Evolutionary conservation across 2,329 filamentous ascomycete species (phyloP).

Genomic region (Pseudopithomyces maydicus): DNA sequence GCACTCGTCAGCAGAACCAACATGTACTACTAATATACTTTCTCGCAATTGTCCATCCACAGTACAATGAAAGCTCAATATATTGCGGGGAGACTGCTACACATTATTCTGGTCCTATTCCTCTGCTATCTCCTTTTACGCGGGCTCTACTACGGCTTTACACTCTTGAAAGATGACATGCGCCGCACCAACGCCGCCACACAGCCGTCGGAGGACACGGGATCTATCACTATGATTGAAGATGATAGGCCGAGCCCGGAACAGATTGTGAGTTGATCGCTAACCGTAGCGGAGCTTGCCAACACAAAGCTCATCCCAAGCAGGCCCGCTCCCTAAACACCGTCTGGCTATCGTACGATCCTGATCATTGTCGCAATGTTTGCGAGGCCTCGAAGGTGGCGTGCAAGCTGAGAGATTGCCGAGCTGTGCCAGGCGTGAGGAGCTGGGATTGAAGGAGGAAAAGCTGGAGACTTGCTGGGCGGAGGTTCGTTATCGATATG

Average conservation of each 20-base stretch:
- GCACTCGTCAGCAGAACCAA: neutral
- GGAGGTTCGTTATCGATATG: conserved; percentile 6
- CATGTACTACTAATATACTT: neutral
- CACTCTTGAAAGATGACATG: neutral
- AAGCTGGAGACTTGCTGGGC: neutral
- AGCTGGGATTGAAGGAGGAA: conserved; percentile 7
- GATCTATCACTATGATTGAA: too few species aligned
- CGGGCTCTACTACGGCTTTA: neutral
- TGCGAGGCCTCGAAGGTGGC: conserved; percentile 8
- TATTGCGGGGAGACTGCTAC: neutral
- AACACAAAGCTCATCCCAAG: neutral
- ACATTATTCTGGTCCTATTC: neutral
- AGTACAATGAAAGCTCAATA: neutral
- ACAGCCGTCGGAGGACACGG: neutral
- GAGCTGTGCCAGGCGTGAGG: conserved; percentile 6
- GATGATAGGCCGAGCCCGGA: neutral
- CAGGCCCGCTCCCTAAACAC: conserved; percentile 14
- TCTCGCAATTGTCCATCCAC: too few species aligned
- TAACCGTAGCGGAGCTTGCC: too few species aligned
- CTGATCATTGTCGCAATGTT: conserved; percentile 12
- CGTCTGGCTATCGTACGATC: conserved; percentile 10
- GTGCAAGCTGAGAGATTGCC: conserved; percentile 7
- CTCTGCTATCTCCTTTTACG: conserved; percentile 1
- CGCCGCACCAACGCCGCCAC: neutral
- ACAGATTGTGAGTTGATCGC: neutral